These are phyloP conservation scores for Alternaria sp. DNA, from an alignment of 2,329 filamentous ascomycete species.

Conservation along the genomic window DNA sequence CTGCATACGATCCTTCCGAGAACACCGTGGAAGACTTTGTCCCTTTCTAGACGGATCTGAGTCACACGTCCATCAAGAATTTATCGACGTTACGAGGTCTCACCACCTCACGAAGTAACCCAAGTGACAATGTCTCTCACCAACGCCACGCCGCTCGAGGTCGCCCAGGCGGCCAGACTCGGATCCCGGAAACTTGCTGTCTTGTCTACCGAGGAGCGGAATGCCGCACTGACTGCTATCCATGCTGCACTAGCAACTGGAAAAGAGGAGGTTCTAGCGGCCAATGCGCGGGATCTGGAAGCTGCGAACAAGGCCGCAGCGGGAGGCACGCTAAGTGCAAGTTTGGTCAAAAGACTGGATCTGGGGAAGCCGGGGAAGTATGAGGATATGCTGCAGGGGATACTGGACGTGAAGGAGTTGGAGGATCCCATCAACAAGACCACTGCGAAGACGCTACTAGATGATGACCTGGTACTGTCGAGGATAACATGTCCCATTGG, in stretches of 20 bases:
- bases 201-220: constrained; percentile 76
- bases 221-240: constrained; percentile 83
- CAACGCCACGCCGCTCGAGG: constrained; percentile 78
- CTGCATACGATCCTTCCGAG: constrained; percentile 4
- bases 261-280: constrained; percentile 78
- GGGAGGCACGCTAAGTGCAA: constrained; percentile 77
- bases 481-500: constrained; percentile 93
- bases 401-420: constrained; percentile 82
- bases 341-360: constrained; percentile 86
- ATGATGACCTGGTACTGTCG: constrained; percentile 84
- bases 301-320: constrained; percentile 75
- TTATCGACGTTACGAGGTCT: constrained; percentile 1
- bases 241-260: constrained; percentile 75
- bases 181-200: constrained; percentile 85
- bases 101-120: constrained; percentile 21
- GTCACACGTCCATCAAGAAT: not conserved
- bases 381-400: constrained; percentile 96
- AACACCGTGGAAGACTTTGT: not conserved
- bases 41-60: not conserved
- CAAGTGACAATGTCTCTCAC: constrained; percentile 75
- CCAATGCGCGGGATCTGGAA: constrained; percentile 83
- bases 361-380: constrained; percentile 87
- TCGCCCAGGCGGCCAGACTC: constrained; percentile 76
- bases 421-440: constrained; percentile 88
- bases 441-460: constrained; percentile 81